Evolutionary conservation across 495 filamentous ascomycete genomes (phyloP).

Genomic region (Trichoderma parareesei): DNA sequence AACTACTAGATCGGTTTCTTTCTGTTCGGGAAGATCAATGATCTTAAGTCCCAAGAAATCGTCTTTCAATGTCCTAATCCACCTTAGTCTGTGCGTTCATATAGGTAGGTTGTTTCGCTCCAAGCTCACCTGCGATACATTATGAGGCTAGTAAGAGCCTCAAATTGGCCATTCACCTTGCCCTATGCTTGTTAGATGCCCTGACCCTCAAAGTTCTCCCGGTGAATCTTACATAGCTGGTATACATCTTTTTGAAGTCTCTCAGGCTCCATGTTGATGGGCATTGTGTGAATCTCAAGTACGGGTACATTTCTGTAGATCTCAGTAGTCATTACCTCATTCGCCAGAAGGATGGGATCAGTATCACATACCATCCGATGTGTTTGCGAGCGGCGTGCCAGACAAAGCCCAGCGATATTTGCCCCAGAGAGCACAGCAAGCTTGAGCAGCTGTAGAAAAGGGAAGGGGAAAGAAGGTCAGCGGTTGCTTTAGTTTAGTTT

Average conservation of each 20-base stretch:
- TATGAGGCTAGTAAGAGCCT: conserved; percentile 5
- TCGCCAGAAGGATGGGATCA: conserved; percentile 9
- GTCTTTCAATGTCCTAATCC: conserved; percentile 7
- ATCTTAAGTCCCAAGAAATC: neutral
- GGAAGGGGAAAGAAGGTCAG: neutral
- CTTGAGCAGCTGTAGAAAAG: conserved; percentile 33
- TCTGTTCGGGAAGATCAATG: neutral
- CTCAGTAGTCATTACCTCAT: conserved; percentile 18
- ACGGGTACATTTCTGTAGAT: conserved; percentile 46
- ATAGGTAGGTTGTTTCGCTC: too few relatives aligned
- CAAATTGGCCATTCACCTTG: neutral
- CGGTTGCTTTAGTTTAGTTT: neutral
- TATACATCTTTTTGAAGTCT: conserved; percentile 44
- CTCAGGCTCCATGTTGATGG: conserved; percentile 30
- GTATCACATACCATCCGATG: conserved; percentile 18
- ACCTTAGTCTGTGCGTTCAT: too few relatives aligned
- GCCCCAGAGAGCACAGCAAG: conserved; percentile 45
- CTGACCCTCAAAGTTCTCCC: neutral
- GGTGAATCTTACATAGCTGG: conserved; percentile 17
- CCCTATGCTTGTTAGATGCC: neutral
- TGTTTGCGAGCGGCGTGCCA: conserved; percentile 55
- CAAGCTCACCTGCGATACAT: conserved; percentile 9
- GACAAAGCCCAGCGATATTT: conserved; percentile 51
- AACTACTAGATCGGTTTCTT: neutral
- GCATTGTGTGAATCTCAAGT: conserved; percentile 51